phyloP scores from a whole-genome alignment of 176 grass and related monocot species.

The Oryza glaberrima region DNA sequence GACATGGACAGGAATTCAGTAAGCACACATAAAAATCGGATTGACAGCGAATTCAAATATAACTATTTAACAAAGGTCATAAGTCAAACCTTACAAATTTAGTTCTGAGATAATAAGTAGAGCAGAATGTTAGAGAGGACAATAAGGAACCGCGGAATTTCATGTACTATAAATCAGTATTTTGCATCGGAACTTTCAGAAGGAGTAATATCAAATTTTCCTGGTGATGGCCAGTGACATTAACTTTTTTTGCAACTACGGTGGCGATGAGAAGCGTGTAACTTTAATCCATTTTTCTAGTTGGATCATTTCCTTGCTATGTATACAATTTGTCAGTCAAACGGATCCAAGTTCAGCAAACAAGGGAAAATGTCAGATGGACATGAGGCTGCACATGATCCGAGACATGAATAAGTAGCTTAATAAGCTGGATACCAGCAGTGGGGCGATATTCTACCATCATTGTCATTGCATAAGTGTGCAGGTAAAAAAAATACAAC shows the following conservation, averaged over 20 bases:
- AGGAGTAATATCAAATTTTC: constrained; percentile 1
- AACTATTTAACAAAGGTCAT: neutral
- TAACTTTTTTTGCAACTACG: neutral
- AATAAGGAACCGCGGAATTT: neutral
- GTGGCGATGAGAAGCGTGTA: neutral
- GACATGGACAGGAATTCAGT: neutral
- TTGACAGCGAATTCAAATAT: neutral
- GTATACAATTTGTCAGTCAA: neutral
- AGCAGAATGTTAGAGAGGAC: neutral
- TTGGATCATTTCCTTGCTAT: neutral
- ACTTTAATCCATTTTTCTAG: neutral
- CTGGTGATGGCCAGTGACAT: neutral
- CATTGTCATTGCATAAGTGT: neutral
- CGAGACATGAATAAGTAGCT: neutral
- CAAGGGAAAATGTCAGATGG: neutral
- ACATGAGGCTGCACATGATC: neutral
- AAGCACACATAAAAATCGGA: constrained; percentile 1
- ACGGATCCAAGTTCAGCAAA: neutral
- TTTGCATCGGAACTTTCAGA: neutral
- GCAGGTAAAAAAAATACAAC: neutral
- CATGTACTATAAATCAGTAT: neutral
- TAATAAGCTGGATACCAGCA: neutral
- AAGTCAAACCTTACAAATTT: neutral
- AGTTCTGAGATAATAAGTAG: neutral
- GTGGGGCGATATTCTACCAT: neutral